A percentile compares a stretch with the other conserved stretches of the same genome.
phyloP scores from a whole-genome alignment of 108 stramenopile genomes.

The Nitzschia sp. region DNA sequence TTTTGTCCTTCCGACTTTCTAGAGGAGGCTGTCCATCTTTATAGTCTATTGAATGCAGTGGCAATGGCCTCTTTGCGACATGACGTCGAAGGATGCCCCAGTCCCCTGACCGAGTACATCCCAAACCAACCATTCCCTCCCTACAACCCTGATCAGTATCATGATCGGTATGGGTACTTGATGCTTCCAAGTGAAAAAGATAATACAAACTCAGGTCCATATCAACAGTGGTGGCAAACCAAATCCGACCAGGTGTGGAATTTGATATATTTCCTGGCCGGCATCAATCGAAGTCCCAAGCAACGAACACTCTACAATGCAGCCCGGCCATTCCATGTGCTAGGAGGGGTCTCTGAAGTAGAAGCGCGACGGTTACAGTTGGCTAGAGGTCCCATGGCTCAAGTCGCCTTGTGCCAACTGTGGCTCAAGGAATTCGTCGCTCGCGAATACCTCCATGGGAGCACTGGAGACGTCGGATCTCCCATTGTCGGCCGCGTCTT shows the following conservation, averaged over 20 bases:
- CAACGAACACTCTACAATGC: slow-evolving; percentile 70
- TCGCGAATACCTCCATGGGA: slow-evolving; percentile 60
- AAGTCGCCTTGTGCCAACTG: slow-evolving; percentile 55
- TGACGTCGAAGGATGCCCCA: slow-evolving; percentile 56
- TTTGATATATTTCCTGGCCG: slow-evolving; percentile 48
- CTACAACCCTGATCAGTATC: slow-evolving; percentile 17
- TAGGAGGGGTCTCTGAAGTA: slow-evolving; percentile 66
- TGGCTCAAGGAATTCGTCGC: slow-evolving; percentile 72
- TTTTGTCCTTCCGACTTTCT: slow-evolving; percentile 56
- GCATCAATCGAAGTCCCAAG: slow-evolving; percentile 41
- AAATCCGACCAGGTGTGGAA: neutral
- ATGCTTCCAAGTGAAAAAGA: neutral
- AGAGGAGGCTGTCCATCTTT: slow-evolving; percentile 72
- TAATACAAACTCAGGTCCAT: neutral
- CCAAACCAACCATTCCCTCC: slow-evolving; percentile 56
- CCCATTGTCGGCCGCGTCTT: slow-evolving; percentile 59
- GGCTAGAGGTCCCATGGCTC: slow-evolving; percentile 62
- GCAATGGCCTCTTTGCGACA: slow-evolving; percentile 65
- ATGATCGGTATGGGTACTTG: neutral
- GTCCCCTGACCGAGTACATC: slow-evolving; percentile 57
- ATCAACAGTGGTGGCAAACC: neutral
- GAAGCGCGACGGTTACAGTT: slow-evolving; percentile 49
- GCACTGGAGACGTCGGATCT: slow-evolving; percentile 51
- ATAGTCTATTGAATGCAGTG: slow-evolving; percentile 60
- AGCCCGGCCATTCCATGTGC: slow-evolving; percentile 62